Conservation (phyloP, 805 yeast genomes). For the Tetrapisispora taiwanensis region DNA sequence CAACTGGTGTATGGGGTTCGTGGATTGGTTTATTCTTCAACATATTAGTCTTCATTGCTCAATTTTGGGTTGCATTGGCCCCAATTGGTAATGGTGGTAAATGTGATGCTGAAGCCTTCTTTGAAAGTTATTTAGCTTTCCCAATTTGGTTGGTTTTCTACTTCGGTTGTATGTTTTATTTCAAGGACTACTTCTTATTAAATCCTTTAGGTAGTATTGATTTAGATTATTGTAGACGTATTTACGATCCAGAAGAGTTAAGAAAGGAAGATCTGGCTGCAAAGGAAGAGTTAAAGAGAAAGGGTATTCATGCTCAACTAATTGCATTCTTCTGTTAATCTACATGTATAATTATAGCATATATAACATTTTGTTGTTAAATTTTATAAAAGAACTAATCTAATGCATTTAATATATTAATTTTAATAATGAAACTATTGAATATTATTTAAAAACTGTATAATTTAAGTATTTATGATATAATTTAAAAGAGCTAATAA, state of each 20-base stretch:
- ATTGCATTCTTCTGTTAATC: constrained; percentile 3
- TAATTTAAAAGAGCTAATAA: no score
- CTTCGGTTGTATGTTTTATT: constrained; percentile 41
- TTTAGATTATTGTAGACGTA: constrained; percentile 35
- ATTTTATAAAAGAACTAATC: neutral
- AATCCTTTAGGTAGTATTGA: constrained; percentile 33
- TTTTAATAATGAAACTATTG: no score
- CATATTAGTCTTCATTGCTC: constrained; percentile 41
- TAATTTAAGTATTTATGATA: no score
- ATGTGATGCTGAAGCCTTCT: constrained; percentile 35
- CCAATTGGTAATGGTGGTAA: constrained; percentile 38
- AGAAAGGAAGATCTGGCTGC: constrained; percentile 35
- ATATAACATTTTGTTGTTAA: neutral
- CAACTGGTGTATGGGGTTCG: constrained; percentile 41
- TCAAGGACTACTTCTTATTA: constrained; percentile 28
- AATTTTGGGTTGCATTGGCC: constrained; percentile 55
- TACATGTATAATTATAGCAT: neutral
- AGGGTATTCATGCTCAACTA: constrained; percentile 1
- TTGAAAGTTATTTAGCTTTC: constrained; percentile 44
- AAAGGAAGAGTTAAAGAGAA: constrained; percentile 14
- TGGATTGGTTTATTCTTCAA: constrained; percentile 41
- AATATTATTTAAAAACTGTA: no score
- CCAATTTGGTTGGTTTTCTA: constrained; percentile 37
- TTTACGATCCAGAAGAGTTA: constrained; percentile 31
- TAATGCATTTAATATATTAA: neutral